These are phyloP conservation scores for Sporisorium sorghi DNA, from an alignment of 1,284 basidiomycete species.

Conservation along the genomic window DNA sequence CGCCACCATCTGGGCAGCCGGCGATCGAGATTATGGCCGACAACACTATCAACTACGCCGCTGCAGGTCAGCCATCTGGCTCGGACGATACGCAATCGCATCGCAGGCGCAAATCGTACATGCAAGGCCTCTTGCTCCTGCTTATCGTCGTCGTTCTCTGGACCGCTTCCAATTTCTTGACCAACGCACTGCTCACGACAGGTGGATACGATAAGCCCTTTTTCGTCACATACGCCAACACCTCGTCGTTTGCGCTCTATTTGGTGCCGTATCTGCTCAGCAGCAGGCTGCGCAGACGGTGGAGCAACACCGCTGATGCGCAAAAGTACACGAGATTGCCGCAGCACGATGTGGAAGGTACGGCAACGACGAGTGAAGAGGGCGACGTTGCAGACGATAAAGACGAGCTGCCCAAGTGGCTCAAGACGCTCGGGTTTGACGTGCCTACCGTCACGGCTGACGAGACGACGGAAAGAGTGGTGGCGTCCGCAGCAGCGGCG, in stretches of 20 bases:
- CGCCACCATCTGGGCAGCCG: slow-evolving; percentile 1
- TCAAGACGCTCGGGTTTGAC: slow-evolving; percentile 57
- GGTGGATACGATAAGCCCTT: slow-evolving; percentile 69
- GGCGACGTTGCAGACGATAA: slow-evolving; percentile 23
- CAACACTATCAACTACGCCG: slow-evolving; percentile 2
- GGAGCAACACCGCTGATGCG: slow-evolving; percentile 18
- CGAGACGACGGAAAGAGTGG: background rate
- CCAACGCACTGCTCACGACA: slow-evolving; percentile 65
- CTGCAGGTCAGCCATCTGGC: slow-evolving; percentile 1
- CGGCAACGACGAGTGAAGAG: slow-evolving; percentile 1
- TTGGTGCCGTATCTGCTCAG: slow-evolving; percentile 77
- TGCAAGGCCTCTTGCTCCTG: slow-evolving; percentile 79
- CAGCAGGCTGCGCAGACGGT: slow-evolving; percentile 22
- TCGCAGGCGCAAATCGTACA: slow-evolving; percentile 71
- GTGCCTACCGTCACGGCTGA: slow-evolving; percentile 38
- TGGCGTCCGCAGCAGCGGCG: background rate
- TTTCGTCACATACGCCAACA: slow-evolving; percentile 83
- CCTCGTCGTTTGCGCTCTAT: slow-evolving; percentile 88
- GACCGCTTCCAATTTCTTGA: slow-evolving; percentile 72
- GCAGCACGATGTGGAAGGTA: slow-evolving; percentile 17
- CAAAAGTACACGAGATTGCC: slow-evolving; percentile 12
- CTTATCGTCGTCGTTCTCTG: slow-evolving; percentile 85
- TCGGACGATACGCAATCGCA: slow-evolving; percentile 18
- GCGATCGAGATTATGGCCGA: slow-evolving; percentile 20
- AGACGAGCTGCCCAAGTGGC: slow-evolving; percentile 43